Evolutionary conservation across 768 basidiomycete species (phyloP), one percentile per base, ranked within the genome.

Genomic region (Suillus brevipes): DNA sequence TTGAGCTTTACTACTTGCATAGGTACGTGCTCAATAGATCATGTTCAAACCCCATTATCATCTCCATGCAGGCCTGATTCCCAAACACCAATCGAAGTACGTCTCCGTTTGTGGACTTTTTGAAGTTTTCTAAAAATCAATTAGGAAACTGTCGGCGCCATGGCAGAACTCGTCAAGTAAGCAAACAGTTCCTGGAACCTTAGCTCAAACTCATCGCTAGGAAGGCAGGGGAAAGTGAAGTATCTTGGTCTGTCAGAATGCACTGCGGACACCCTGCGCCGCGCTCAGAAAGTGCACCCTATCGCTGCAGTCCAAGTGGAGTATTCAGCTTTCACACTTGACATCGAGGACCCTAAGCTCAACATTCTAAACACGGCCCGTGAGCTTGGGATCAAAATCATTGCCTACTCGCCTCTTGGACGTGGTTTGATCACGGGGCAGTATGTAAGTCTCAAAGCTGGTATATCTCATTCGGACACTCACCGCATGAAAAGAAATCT

Each of bases 161-260:
- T 86, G 81, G 81, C 81, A 1, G 80, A 85, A 64, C 77, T 84
- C 28, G 85, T 85, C 60, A 81, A 84, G 84, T 84, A 72, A 66
- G 74, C 66, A 16, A 25, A 59, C 20, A 36, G 23, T 5, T 49
- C 23, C 0, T 16, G 25, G 3, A 42, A n/a, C 0, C 18, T 14
- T 55, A 20, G 34, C 52, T 57, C 10, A 59, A 74, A 75, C 60
- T 74, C 74, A 37, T 66, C 40, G 6, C 40, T 75, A 73, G 42
- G 64, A 68, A 65, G 84, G 83, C 1, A 85, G 83, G 70, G 78
- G 80, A 64, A 80, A 74, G 65, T 84, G 60, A 81, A 80, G 62
- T 79, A 84, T 70, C 67, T 87, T 12, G 85, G 87, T 1, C 79
- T 87, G 50, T 86, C 84, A 25, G 86, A 87, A 69, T 74, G 79